Conservation (phyloP, 1,139 yeast genomes). For the Komagataea norvegica region DNA sequence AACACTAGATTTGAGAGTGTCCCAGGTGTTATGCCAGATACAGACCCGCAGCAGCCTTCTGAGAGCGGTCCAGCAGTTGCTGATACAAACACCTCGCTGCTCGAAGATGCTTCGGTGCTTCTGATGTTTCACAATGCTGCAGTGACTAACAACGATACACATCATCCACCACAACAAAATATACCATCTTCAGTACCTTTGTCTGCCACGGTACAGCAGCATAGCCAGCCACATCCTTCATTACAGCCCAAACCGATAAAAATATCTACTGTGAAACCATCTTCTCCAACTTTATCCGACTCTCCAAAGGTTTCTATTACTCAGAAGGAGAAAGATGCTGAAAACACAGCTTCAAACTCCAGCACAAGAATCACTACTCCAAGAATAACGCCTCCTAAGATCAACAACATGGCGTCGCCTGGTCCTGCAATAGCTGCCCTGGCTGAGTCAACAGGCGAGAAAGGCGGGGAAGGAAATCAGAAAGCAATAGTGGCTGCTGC, state of each 20-base stretch:
- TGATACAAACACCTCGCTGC: conserved; percentile 27
- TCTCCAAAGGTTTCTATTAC: conserved; percentile 1
- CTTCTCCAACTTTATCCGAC: background rate
- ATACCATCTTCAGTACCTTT: background rate
- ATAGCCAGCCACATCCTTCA: background rate
- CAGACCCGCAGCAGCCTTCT: background rate
- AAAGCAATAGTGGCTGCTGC: conserved; percentile 68
- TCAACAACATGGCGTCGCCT: conserved; percentile 35
- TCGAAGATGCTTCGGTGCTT: conserved; percentile 62
- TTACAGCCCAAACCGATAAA: no score
- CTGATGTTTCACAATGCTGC: conserved; percentile 60
- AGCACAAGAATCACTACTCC: conserved; percentile 13
- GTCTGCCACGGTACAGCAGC: no score
- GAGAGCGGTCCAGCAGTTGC: background rate
- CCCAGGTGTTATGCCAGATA: conserved; percentile 3
- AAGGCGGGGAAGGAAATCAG: conserved; percentile 16
- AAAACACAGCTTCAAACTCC: conserved; percentile 6
- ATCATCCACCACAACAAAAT: background rate
- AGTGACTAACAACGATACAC: conserved; percentile 28
- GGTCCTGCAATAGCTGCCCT: conserved; percentile 48
- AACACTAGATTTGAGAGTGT: background rate
- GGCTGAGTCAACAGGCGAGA: conserved; percentile 25
- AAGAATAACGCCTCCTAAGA: conserved; percentile 13
- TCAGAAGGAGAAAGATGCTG: conserved; percentile 4
- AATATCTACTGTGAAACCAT: background rate